A percentile compares a stretch with the other conserved stretches of the same genome.
Evolutionary conservation across 2,329 filamentous ascomycete species (phyloP).

Genomic region (Phyllosticta citribraziliensis): DNA sequence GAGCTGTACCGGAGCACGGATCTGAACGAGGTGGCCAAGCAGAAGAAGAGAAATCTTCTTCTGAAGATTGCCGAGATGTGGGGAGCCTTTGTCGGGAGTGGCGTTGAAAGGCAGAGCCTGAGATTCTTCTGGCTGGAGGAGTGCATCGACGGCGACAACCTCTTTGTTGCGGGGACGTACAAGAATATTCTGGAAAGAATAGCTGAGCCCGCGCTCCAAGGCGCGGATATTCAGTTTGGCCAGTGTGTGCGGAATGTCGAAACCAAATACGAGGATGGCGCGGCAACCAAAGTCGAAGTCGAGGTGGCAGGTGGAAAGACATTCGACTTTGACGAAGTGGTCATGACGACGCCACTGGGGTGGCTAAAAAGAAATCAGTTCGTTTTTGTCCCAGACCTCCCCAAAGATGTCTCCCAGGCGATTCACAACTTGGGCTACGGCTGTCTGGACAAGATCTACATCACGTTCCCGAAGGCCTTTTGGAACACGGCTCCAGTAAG

Average conservation of each 20-base stretch:
- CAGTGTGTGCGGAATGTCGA: constrained; percentile 37
- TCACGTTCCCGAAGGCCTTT: constrained; percentile 63
- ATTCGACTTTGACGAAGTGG: constrained; percentile 55
- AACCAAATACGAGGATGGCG: background rate
- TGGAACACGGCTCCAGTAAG: constrained; percentile 43
- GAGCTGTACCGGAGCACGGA: constrained; percentile 26
- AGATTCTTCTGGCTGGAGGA: constrained; percentile 73
- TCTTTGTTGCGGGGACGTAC: constrained; percentile 54
- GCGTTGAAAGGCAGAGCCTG: constrained; percentile 55
- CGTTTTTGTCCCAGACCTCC: constrained; percentile 48
- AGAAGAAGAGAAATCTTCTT: constrained; percentile 37
- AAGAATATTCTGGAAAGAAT: constrained; percentile 50
- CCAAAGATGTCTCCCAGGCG: constrained; percentile 45
- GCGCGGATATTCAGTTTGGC: constrained; percentile 45
- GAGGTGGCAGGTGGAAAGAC: constrained; percentile 36
- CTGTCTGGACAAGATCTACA: constrained; percentile 55
- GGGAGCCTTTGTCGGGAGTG: constrained; percentile 62
- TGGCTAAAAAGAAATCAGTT: constrained; percentile 53
- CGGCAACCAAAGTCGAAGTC: constrained; percentile 28
- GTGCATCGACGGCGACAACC: constrained; percentile 61
- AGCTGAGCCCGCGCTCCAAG: constrained; percentile 45
- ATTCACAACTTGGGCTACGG: constrained; percentile 60
- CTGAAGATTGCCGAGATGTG: constrained; percentile 53
- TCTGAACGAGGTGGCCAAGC: constrained; percentile 26
- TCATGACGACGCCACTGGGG: constrained; percentile 58